Evolutionary conservation across 2,329 filamentous ascomycete genomes (phyloP).

Genomic region (Microascus cirrosus): DNA sequence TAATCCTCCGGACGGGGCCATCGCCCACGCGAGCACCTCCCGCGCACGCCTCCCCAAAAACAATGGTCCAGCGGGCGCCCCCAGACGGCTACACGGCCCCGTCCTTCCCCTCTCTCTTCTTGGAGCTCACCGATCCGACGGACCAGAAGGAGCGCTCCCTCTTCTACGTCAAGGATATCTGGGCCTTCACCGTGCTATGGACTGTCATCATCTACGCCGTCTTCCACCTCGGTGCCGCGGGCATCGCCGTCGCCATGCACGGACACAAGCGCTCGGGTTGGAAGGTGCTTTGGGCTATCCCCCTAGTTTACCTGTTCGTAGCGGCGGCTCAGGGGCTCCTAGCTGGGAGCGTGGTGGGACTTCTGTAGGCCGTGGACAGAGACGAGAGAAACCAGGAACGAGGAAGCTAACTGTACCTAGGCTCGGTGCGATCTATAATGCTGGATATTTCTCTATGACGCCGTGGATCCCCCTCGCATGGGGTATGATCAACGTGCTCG

Average conservation of each 20-base stretch:
- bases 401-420: neutral
- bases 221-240: constrained; percentile 62
- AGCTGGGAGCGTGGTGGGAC: constrained; percentile 69
- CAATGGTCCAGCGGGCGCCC: constrained; percentile 12
- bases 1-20: neutral
- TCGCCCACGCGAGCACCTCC: neutral
- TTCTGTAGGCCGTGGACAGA: constrained; percentile 48
- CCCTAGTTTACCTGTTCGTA: constrained; percentile 57
- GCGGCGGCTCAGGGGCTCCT: constrained; percentile 68
- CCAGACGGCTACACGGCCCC: constrained; percentile 52
- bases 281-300: constrained; percentile 60
- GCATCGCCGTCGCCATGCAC: constrained; percentile 64
- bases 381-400: neutral
- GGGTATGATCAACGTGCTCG: constrained; percentile 72
- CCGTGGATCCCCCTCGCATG: constrained; percentile 90
- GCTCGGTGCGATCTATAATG: constrained; percentile 67
- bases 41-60: neutral
- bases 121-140: constrained; percentile 42
- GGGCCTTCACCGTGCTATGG: constrained; percentile 82
- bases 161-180: constrained; percentile 66
- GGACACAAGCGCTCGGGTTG: constrained; percentile 42
- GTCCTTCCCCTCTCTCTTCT: constrained; percentile 71
- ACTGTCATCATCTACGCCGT: constrained; percentile 68
- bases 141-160: constrained; percentile 43
- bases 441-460: constrained; percentile 81